Evolutionary conservation across 2,329 filamentous ascomycete species (phyloP).

Genomic region (Penicillium nordicum): DNA sequence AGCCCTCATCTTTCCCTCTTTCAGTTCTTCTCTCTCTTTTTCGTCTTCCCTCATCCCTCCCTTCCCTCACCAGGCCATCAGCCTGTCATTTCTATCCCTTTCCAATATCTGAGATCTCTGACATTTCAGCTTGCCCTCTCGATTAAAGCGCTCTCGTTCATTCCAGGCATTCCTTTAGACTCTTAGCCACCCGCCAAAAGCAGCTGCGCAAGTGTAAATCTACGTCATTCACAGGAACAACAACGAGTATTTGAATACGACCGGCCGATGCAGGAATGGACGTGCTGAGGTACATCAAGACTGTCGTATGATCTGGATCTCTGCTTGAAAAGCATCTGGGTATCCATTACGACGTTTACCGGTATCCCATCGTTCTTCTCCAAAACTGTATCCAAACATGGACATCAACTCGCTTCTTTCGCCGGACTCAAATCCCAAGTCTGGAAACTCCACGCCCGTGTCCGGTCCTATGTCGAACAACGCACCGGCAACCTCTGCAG

Average conservation of each 20-base stretch:
- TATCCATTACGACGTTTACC: constrained; percentile 14
- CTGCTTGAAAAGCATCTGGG: constrained; percentile 18
- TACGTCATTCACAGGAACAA: constrained; percentile 7
- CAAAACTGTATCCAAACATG: constrained; percentile 31
- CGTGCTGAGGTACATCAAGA: constrained; percentile 31
- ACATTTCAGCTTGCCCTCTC: constrained; percentile 10
- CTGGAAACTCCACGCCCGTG: constrained; percentile 33
- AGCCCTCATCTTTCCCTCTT: constrained; percentile 28
- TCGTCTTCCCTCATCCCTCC: constrained; percentile 17
- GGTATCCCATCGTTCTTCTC: constrained; percentile 6
- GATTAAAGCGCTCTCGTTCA: not conserved
- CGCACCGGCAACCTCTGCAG: constrained; percentile 23
- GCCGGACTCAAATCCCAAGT: constrained; percentile 41
- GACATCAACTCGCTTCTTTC: constrained; percentile 49
- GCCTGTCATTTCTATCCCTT: constrained; percentile 14
- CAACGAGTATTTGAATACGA: constrained; percentile 21
- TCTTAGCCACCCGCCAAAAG: not conserved
- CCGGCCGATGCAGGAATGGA: constrained; percentile 36
- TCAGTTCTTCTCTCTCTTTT: constrained; percentile 22
- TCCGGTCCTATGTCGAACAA: constrained; percentile 27
- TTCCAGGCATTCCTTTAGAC: constrained; percentile 2
- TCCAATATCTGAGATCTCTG: constrained; percentile 3
- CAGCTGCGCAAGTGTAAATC: constrained; percentile 9
- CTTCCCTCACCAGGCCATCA: constrained; percentile 14
- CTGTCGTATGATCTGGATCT: constrained; percentile 29